These are phyloP conservation scores for Halophytophthora batemanensis DNA, from an alignment of 352 stramenopile species.

Conservation along the genomic window DNA sequence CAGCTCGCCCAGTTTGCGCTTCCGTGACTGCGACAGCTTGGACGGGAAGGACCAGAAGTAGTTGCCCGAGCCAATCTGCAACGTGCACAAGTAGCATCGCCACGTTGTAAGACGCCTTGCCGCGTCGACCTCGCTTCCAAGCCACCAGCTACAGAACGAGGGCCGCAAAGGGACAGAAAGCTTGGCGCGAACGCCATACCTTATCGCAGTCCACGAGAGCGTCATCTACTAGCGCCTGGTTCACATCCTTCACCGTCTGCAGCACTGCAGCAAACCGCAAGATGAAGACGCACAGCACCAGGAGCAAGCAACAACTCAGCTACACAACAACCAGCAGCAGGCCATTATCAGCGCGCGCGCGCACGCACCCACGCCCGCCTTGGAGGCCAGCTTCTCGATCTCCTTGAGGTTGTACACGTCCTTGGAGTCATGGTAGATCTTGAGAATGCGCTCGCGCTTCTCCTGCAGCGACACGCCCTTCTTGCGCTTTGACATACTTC, in stretches of 20 bases:
- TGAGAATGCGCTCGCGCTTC: constrained; percentile 81
- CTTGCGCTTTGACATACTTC: constrained; percentile 79
- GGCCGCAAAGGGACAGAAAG: too few species aligned
- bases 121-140: too few species aligned
- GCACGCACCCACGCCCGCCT: constrained; percentile 70
- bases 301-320: too few species aligned
- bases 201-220: constrained; percentile 82
- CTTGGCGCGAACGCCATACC: constrained; percentile 16
- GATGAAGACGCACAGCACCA: too few species aligned
- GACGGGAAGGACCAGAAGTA: constrained; percentile 89
- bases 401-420: constrained; percentile 87
- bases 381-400: constrained; percentile 82
- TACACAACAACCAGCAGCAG: too few species aligned
- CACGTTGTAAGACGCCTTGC: neutral
- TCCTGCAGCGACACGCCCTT: constrained; percentile 81
- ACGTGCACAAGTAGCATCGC: neutral
- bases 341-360: neutral
- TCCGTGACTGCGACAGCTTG: constrained; percentile 76
- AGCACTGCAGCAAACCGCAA: constrained; percentile 40
- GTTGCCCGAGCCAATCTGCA: constrained; percentile 78
- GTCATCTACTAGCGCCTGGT: constrained; percentile 84
- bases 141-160: too few species aligned
- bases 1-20: constrained; percentile 69
- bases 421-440: constrained; percentile 85
- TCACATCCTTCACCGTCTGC: constrained; percentile 89